Conservation (phyloP, 495 filamentous ascomycete genomes). For the Penicillium ochrochloron region DNA sequence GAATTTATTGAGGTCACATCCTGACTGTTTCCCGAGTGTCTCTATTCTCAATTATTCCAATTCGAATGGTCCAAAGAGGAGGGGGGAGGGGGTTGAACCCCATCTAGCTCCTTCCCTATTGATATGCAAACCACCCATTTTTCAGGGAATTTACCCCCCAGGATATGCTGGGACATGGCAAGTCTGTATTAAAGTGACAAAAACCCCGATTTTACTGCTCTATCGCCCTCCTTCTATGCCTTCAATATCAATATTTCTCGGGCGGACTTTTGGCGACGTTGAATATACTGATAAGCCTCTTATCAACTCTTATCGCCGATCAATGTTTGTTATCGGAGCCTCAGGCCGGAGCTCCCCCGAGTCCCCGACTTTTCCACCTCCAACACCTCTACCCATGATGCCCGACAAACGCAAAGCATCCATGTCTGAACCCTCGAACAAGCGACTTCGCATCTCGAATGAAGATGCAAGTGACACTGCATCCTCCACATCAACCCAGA, state of each 20-base stretch:
- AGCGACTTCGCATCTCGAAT: slow-evolving; percentile 39
- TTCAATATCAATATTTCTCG: neutral
- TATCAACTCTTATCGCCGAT: slow-evolving; percentile 11
- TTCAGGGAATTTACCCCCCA: neutral
- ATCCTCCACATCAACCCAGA: slow-evolving; percentile 23
- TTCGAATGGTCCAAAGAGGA: neutral
- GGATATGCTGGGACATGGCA: neutral
- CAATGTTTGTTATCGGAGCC: neutral
- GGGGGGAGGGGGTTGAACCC: neutral
- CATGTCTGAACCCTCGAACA: slow-evolving; percentile 26
- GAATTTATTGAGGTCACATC: no score
- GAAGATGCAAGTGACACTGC: slow-evolving; percentile 30
- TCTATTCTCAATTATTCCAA: neutral
- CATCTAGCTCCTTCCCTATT: neutral
- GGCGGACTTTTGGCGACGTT: neutral
- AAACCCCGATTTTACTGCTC: neutral
- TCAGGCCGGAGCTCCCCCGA: slow-evolving; percentile 9
- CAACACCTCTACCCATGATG: slow-evolving; percentile 28
- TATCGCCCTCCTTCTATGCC: neutral
- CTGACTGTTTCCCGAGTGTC: neutral
- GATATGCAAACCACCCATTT: neutral
- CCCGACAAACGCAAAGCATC: slow-evolving; percentile 43
- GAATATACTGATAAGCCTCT: slow-evolving; percentile 8
- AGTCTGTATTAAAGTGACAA: neutral
- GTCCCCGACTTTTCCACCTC: slow-evolving; percentile 17